Percentiles rank a stretch among this genome's conserved stretches.
These are phyloP conservation scores for Penicillium sp. DNA, from an alignment of 2,329 filamentous ascomycete genomes.

Conservation along the genomic window DNA sequence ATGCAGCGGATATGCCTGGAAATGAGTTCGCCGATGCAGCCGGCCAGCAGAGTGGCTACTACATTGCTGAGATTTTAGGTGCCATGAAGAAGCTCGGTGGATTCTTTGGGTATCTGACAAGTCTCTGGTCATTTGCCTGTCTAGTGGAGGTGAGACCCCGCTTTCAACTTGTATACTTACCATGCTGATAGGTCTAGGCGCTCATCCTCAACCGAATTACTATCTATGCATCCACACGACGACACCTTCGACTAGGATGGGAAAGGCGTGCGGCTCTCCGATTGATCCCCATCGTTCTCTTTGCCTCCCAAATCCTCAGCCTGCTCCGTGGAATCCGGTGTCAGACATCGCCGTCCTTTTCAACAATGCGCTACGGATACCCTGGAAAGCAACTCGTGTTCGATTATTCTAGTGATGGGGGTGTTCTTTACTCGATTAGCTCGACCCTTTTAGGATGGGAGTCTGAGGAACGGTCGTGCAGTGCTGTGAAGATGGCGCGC, in stretches of 20 bases:
- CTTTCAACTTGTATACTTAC: not conserved
- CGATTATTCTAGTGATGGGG: conserved; percentile 68
- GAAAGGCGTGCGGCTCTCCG: conserved; percentile 69
- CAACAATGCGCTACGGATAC: conserved; percentile 68
- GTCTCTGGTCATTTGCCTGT: conserved; percentile 87
- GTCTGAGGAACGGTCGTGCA: conserved; percentile 71
- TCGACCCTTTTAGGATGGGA: conserved; percentile 72
- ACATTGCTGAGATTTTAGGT: conserved; percentile 49
- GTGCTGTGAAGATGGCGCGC: conserved; percentile 70
- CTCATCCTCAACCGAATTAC: conserved; percentile 87
- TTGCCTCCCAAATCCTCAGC: conserved; percentile 65
- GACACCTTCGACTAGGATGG: conserved; percentile 75
- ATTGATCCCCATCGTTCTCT: conserved; percentile 67
- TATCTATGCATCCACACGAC: conserved; percentile 86
- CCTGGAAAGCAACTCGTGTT: conserved; percentile 64
- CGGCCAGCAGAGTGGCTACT: conserved; percentile 37
- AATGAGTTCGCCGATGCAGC: conserved; percentile 36
- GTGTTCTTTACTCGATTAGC: conserved; percentile 69
- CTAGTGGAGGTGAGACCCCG: conserved; percentile 64
- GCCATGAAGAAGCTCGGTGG: conserved; percentile 71
- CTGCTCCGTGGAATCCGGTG: conserved; percentile 86
- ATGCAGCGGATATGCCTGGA: conserved; percentile 35
- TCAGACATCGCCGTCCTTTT: conserved; percentile 76
- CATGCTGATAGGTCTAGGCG: conserved; percentile 51
- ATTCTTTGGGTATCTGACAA: conserved; percentile 86